Conservation (phyloP, 495 filamentous ascomycete genomes). For the Penicillium verhagenii region DNA sequence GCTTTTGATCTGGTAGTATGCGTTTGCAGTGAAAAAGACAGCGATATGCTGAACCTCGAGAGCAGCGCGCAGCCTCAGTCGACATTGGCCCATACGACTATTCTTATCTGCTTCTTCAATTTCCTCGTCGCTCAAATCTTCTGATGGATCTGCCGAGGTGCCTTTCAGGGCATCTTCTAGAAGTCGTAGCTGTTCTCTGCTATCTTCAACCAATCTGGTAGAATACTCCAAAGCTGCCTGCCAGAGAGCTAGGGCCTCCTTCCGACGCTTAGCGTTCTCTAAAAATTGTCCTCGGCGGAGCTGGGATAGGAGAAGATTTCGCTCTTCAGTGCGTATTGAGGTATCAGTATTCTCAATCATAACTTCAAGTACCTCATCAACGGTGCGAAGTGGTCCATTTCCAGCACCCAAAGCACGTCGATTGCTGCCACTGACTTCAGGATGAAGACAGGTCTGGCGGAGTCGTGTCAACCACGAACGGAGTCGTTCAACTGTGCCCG, state of each 20-base stretch:
- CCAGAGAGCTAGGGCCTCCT: conserved; percentile 68
- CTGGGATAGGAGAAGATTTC: conserved; percentile 57
- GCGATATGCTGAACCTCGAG: conserved; percentile 81
- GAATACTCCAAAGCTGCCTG: conserved; percentile 54
- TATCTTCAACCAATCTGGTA: conserved; percentile 58
- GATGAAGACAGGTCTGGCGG: conserved; percentile 84
- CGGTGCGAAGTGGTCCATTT: conserved; percentile 68
- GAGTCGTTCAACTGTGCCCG: conserved; percentile 61
- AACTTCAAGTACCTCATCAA: conserved; percentile 76
- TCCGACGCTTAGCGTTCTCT: conserved; percentile 57
- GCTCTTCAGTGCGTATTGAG: conserved; percentile 62
- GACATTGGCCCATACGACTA: conserved; percentile 54
- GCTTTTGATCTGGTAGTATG: conserved; percentile 76
- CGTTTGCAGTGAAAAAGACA: conserved; percentile 80
- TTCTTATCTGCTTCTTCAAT: conserved; percentile 47
- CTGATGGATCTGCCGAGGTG: conserved; percentile 6
- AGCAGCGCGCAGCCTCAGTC: conserved; percentile 64
- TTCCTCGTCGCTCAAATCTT: conserved; percentile 40
- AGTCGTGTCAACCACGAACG: conserved; percentile 66
- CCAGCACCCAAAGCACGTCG: conserved; percentile 63
- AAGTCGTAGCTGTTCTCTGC: conserved; percentile 57
- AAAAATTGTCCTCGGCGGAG: conserved; percentile 71
- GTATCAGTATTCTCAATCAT: conserved; percentile 84
- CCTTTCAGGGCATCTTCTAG: conserved; percentile 20
- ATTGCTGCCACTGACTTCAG: conserved; percentile 68